Base-by-base conservation (phyloP, 2,329 filamentous ascomycete genomes). In the Alternaria ethzedia region DNA sequence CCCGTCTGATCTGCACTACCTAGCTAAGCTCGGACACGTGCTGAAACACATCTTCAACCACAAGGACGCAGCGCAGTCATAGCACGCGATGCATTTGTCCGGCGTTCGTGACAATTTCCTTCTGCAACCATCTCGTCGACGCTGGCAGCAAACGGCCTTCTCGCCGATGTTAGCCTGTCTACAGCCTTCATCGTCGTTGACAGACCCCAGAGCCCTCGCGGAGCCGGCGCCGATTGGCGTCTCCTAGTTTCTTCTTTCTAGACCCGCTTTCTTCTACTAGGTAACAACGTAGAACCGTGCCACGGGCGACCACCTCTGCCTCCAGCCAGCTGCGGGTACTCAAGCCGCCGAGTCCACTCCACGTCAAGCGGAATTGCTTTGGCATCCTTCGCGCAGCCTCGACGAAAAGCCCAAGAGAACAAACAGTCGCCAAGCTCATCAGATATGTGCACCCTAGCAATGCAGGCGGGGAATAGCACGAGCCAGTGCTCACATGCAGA, bases 1-100 rank as follows among this genome's bases (percentile, higher is more conserved):
- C 70, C 69, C 70, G 73, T 73, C 71, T 68, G 72, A 75, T 75
- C 71, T 66, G 65, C 73, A 66, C 47, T 25, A 41, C 36, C 36
- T 41, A 41, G 36, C 36, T 41, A 46, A 43, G 56, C 57, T 56
- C 59, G 66, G 65, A 57, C 61, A 36, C 56, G 23, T 20, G 12
- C 68, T 72, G 68, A 74, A 74, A 74, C 70, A 67, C 23, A 49
- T 52, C 43, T 51, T 30, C 43, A 43, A 67, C 28, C 52, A 43
- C 36, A 30, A 5, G 15, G 54, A 28, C 46, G 28, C 50, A 51
- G 54, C 25, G 47, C 54, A 26, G 32, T 26, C 54, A 17, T 25
- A 13, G 32, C 51, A 25, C 46, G 36, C 36, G 36, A 41, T 49
- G 50, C 50, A 41, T 20, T 26, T 25, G 55, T 21, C 17, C 44